Base-by-base conservation (phyloP, 2,329 filamentous ascomycete genomes). In the Colletotrichum sp. region DNA sequence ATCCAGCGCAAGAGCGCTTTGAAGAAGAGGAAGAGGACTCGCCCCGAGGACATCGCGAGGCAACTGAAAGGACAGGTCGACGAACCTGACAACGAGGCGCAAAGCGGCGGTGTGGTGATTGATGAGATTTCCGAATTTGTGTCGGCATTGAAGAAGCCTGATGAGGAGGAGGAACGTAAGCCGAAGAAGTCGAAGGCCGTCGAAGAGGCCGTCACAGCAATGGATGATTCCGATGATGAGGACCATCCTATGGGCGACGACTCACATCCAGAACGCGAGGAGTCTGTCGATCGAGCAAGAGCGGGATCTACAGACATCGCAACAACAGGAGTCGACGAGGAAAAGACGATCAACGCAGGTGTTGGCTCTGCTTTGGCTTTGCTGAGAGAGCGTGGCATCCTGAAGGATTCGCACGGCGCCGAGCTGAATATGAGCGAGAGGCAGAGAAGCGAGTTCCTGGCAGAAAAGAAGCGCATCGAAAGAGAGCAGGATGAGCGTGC, bases 61-160 rank as follows among this genome's bases (percentile, higher is more conserved):
- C 94, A 97, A 81, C 87, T 99, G 52, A 93, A 92, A 24, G 90
- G 93, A 34, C 92, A 93, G 66, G 90, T 90, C 28, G 86, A 90
- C 1, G 88, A 91, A 5, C 81, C 85, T 12, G 88, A 89, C 57
- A 88, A 90, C 67, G 86, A 87, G 39, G 88, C 88, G 3, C 80
- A 81, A 8, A 83, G 81, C 30, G 86, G 85, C 34, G 96, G 96
- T 2, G 88, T 99, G 3, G 91, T 98, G n/a, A 96, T 99, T 73
- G 96, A 98, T 76, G 97, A 98, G 82, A 98, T 96, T 1, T 96
- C 96, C 0, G 96, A 98, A 80, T 99, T 99, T 80, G 94, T 99
- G 34, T 94, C 96, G 30, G 95, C 95, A 71, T 86, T 99, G 71
- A 94, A 93, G 81, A 94, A 93, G 75, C 92, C 93, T 16, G 90